Conservation (phyloP, 495 filamentous ascomycete genomes). For the Aspergillus egyptiacus region DNA sequence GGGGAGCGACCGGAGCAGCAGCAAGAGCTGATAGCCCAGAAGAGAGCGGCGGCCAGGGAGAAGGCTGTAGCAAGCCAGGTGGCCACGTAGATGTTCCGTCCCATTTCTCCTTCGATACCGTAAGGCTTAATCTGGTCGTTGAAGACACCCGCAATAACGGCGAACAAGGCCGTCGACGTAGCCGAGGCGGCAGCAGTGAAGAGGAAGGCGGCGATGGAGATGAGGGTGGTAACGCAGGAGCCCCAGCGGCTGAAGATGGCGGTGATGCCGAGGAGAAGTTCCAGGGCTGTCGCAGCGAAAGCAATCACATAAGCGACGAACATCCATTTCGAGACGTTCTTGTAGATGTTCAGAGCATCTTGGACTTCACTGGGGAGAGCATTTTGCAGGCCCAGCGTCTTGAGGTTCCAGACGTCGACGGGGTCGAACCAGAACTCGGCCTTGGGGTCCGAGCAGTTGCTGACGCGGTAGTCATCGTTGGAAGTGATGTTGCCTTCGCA, state of each 20-base stretch:
- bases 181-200: slow-evolving; percentile 52
- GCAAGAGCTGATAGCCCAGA: slow-evolving; percentile 89
- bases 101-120: slow-evolving; percentile 56
- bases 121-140: slow-evolving; percentile 59
- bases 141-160: slow-evolving; percentile 52
- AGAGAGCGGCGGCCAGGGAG: slow-evolving; percentile 62
- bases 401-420: slow-evolving; percentile 54
- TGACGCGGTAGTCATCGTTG: slow-evolving; percentile 29
- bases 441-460: slow-evolving; percentile 52
- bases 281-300: slow-evolving; percentile 61
- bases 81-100: slow-evolving; percentile 58
- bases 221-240: slow-evolving; percentile 69
- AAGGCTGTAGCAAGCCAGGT: slow-evolving; percentile 79
- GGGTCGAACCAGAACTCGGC: slow-evolving; percentile 74
- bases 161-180: slow-evolving; percentile 56
- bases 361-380: slow-evolving; percentile 59
- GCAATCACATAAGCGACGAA: slow-evolving; percentile 65
- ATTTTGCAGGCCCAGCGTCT: slow-evolving; percentile 46
- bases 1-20: slow-evolving; percentile 69
- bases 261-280: slow-evolving; percentile 63
- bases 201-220: slow-evolving; percentile 40
- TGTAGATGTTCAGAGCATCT: slow-evolving; percentile 64
- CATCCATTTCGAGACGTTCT: slow-evolving; percentile 72
- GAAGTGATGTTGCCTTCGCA: slow-evolving; percentile 61
- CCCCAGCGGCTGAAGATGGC: slow-evolving; percentile 64